A percentile compares a stretch with the other conserved stretches of the same genome.
phyloP scores from a whole-genome alignment of 306 rosid species.

The Citrullus colocynthis region DNA sequence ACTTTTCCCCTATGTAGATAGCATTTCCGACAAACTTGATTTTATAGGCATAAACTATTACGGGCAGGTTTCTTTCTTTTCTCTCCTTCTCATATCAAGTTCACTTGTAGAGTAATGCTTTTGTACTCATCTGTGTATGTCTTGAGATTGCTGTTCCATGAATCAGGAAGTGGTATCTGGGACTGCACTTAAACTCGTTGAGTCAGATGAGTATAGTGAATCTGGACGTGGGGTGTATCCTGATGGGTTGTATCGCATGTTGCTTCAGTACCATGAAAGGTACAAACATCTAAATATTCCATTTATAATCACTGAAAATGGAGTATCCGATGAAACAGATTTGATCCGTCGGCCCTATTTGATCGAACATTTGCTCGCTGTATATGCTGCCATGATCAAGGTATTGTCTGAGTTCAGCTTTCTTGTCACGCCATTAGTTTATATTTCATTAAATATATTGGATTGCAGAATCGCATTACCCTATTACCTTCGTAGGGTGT shows the following conservation, averaged over 20 bases:
- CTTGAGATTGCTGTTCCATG: conserved; percentile 16
- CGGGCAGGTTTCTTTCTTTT: conserved; percentile 53
- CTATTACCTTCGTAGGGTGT: conserved; percentile 54
- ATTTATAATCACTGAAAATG: conserved; percentile 77
- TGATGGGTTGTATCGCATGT: conserved; percentile 83
- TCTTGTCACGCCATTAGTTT: not conserved
- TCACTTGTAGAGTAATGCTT: conserved; percentile 11
- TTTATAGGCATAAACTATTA: conserved; percentile 88
- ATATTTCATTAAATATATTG: conserved; percentile 6
- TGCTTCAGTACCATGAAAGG: conserved; percentile 87
- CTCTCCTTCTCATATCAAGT: conserved; percentile 10
- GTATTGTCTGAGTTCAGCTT: conserved; percentile 26
- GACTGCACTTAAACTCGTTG: conserved; percentile 76
- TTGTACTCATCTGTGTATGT: not conserved
- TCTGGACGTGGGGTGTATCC: conserved; percentile 99
- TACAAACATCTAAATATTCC: conserved; percentile 77
- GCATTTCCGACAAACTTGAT: conserved; percentile 71
- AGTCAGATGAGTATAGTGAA: conserved; percentile 88
- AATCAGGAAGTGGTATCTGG: conserved; percentile 70
- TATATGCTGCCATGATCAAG: conserved; percentile 68
- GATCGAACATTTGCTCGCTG: conserved; percentile 77
- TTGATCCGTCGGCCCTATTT: conserved; percentile 80
- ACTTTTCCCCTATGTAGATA: conserved; percentile 62
- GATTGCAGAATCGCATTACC: conserved; percentile 1
- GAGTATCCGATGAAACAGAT: conserved; percentile 85